These are phyloP conservation scores for Parascedosporium putredinis DNA, from an alignment of 2,329 filamentous ascomycete species.

Conservation along the genomic window DNA sequence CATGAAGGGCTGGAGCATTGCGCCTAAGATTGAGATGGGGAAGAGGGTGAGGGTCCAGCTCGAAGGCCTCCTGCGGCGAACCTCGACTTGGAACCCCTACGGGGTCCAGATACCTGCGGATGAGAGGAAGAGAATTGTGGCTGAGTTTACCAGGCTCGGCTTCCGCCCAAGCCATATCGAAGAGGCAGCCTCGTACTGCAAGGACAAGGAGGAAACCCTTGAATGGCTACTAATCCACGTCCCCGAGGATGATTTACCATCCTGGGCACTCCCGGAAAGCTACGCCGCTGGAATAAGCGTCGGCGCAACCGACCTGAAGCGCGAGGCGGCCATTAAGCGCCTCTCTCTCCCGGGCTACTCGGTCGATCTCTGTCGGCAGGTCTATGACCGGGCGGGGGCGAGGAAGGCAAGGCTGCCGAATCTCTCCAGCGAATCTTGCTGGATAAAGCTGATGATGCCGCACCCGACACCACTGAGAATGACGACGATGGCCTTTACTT, in stretches of 20 bases:
- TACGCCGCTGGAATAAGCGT: slow-evolving; percentile 87
- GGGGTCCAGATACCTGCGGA: slow-evolving; percentile 51
- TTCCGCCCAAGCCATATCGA: slow-evolving; percentile 85
- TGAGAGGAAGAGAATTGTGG: slow-evolving; percentile 51
- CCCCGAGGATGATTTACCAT: slow-evolving; percentile 89
- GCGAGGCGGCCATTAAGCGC: slow-evolving; percentile 73
- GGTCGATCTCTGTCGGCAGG: slow-evolving; percentile 67
- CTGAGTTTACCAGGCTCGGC: slow-evolving; percentile 65
- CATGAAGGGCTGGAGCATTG: slow-evolving; percentile 70
- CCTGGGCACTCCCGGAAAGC: slow-evolving; percentile 82
- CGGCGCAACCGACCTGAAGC: slow-evolving; percentile 68
- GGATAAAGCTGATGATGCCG: slow-evolving; percentile 11
- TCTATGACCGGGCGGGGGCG: slow-evolving; percentile 58
- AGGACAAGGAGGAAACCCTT: slow-evolving; percentile 81
- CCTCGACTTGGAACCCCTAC: slow-evolving; percentile 82
- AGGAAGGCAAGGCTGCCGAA: slow-evolving; percentile 71
- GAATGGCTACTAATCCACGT: slow-evolving; percentile 97
- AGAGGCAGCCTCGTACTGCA: slow-evolving; percentile 79
- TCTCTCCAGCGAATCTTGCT: slow-evolving; percentile 53
- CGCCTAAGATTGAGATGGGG: slow-evolving; percentile 90
- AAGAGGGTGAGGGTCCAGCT: slow-evolving; percentile 67
- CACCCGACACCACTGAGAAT: slow-evolving; percentile 27
- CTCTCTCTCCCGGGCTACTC: slow-evolving; percentile 79
- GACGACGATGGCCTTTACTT: slow-evolving; percentile 35
- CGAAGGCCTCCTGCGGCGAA: slow-evolving; percentile 66